phyloP scores from a whole-genome alignment of 345 rosid species.

The Eutrema heterophyllum region DNA sequence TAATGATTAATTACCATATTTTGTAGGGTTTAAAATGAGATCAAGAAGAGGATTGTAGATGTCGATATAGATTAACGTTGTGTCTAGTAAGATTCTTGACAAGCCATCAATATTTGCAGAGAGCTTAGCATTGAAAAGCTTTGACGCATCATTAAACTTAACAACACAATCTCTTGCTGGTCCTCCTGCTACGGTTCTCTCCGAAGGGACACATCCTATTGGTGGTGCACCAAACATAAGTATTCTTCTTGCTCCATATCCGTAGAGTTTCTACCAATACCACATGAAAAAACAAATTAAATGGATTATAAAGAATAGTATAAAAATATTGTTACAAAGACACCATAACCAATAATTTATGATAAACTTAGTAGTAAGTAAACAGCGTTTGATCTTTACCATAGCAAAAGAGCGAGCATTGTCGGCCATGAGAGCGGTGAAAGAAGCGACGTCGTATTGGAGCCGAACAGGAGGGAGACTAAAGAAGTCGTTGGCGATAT shows the following conservation, averaged over 20 bases:
- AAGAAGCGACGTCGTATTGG: conserved; percentile 34
- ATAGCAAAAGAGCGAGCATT: conserved; percentile 40
- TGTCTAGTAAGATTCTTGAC: conserved; percentile 18
- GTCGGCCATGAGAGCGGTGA: conserved; percentile 39
- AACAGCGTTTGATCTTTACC: not conserved
- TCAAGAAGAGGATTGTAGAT: conserved; percentile 36
- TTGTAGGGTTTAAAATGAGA: conserved; percentile 41
- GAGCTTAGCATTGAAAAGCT: conserved; percentile 30
- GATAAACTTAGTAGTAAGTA: not conserved
- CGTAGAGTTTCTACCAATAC: conserved; percentile 19
- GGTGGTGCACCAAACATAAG: conserved; percentile 35
- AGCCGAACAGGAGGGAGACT: conserved; percentile 16
- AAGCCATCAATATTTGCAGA: conserved; percentile 9
- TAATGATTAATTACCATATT: conserved; percentile 37
- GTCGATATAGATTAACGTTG: conserved; percentile 36
- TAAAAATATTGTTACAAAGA: not conserved
- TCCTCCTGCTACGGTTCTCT: conserved; percentile 37
- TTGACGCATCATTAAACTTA: conserved; percentile 18
- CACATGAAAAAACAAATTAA: not conserved
- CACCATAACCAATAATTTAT: not conserved
- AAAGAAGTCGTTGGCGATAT: conserved; percentile 51
- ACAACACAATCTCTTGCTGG: conserved; percentile 19
- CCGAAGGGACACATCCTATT: conserved; percentile 34
- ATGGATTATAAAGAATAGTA: not conserved
- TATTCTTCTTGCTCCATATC: conserved; percentile 35